Evolutionary conservation across 1,284 basidiomycete genomes (phyloP), one percentile per base, ranked within the genome.

Genomic region (Schizophyllum amplum): DNA sequence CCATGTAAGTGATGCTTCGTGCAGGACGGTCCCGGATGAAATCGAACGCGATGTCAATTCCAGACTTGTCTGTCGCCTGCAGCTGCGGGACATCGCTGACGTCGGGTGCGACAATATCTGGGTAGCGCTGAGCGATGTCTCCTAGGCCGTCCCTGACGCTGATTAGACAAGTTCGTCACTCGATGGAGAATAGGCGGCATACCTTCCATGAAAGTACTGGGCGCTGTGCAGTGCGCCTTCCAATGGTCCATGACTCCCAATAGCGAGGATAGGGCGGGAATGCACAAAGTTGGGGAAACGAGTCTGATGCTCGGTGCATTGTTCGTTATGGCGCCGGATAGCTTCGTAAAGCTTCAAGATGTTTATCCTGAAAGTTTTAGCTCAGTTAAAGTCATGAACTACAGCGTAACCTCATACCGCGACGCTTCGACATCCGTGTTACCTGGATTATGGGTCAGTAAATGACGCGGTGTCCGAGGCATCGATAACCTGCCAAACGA

Each of bases 161-260:
- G 6, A 55, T 71, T 63, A 66, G 57, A 53, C 47, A 60, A 27
- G n/a, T n/a, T n/a, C n/a, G n/a, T 13, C n/a, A 9, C 17, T 48
- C 27, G 17, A 24, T 17, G 4, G 71, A 70, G 59, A 47, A 55
- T n/a, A 52, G 26, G n/a, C 26, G 24, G 63, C 71, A 57, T 59
- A 81, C 87, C 78, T 82, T 64, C 88, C 87, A 64, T 90, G 87
- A 65, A 98, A 96, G 69, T 95, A 97, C 61, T 88, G 81, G 11
- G 96, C 95, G 56, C 82, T 86, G 63, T 92, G 87, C 27, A 83
- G 70, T 24, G 83, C 81, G 3, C 94, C 94, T 53, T 83, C 78
- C 1, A 97, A 75, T 4, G 96, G 96, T 0, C 76, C 77, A n/a
- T 75, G 71, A 48, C 84, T 78, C 4, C 93, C 94, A 53, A 78